Base-by-base conservation (phyloP, 2,329 filamentous ascomycete genomes). In the Xylariaceae sp. region DNA sequence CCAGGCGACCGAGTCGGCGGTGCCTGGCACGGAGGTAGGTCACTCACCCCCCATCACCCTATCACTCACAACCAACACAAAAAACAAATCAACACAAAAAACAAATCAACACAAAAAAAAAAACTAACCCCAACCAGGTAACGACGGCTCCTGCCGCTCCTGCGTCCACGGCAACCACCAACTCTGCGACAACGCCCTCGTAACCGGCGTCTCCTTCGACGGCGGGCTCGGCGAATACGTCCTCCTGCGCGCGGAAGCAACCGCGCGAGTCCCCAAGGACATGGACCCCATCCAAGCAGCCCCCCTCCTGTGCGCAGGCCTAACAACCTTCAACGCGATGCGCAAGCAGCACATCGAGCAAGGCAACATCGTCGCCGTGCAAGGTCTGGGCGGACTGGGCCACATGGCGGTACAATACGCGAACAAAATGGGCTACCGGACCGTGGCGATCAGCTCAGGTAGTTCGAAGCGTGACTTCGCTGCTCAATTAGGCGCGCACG, bases 391-490 rank as follows among this genome's bases (percentile, higher is more conserved):
- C 54, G 90, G 89, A 1, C 79, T 92, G 0, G 89, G 89, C 1
- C 89, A 93, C 72, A 72, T 93, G 35, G 89, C 88, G 0, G 85
- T 92, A 35, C 88, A 92, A 71, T 92, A 87, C 70, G 88, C 88
- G 3, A 78, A 78, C 53, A 85, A 86, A 73, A 90, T 92, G 88
- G 89, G 89, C 3, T 92, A 88, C 73, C 80, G 83, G 59, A 84
- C 89, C 4, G 84, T 84, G 1, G 89, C 87, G 0, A 79, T 92
- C 54, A 88, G 84, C 8, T 82, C 83, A 0, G 84, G 85, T 7
- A 80, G 84, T 61, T 79, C 77, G 65, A 93, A 93, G 78, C 81
- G 81, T 61, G 80, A 84, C 0, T 89, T 92, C 67, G 88, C 88
- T 0, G 71, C 74, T 59, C 70, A 80, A 66, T 76, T 89, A 1